These are phyloP conservation scores for Neurospora sp. DNA, from an alignment of 495 filamentous ascomycete genomes.

Conservation along the genomic window DNA sequence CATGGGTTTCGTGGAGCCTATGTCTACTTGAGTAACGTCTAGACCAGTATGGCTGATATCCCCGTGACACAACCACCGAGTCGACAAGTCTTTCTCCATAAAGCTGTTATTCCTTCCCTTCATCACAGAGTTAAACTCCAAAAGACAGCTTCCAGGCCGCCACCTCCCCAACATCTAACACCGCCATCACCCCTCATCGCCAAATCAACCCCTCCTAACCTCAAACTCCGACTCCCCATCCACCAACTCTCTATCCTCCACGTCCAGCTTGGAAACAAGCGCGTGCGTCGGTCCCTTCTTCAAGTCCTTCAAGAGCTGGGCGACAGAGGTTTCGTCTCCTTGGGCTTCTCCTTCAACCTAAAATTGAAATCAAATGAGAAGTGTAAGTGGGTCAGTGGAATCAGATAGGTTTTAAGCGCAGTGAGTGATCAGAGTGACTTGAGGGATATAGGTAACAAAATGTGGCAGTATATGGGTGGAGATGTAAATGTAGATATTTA, in stretches of 20 bases:
- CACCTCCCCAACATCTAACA: background rate
- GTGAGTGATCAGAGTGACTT: background rate
- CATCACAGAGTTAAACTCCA: background rate
- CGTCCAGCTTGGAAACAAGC: slow-evolving; percentile 63
- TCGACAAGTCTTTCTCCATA: background rate
- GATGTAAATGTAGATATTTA: background rate
- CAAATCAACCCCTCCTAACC: slow-evolving; percentile 24
- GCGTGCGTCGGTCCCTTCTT: slow-evolving; percentile 60
- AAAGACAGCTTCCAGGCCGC: background rate
- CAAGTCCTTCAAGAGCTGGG: slow-evolving; percentile 65
- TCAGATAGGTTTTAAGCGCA: too few species aligned
- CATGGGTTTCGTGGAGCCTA: background rate
- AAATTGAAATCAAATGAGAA: background rate
- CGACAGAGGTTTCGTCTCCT: slow-evolving; percentile 51
- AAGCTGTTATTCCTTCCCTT: background rate
- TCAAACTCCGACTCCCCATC: slow-evolving; percentile 57
- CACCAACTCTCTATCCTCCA: slow-evolving; percentile 48
- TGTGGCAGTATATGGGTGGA: background rate
- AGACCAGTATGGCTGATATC: too few species aligned
- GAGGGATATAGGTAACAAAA: background rate
- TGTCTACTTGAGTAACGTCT: background rate
- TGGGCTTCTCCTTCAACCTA: slow-evolving; percentile 91
- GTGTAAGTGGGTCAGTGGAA: background rate
- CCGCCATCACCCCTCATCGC: background rate
- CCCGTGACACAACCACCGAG: background rate